Base-by-base conservation (phyloP, 2,329 filamentous ascomycete genomes). In the Didymella pomorum region DNA sequence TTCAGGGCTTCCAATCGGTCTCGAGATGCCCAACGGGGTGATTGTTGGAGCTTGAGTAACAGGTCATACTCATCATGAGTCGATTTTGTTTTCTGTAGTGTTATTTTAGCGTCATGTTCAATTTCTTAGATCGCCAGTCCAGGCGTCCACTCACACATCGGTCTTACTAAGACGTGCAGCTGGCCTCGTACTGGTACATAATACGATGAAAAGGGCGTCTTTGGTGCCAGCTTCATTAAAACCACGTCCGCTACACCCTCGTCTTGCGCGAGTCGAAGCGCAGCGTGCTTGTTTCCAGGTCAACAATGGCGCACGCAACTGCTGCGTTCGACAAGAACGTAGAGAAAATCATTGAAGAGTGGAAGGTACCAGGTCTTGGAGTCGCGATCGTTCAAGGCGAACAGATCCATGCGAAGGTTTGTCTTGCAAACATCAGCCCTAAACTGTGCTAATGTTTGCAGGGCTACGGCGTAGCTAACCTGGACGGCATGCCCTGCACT, bases 301-400 rank as follows among this genome's bases (percentile, higher is more conserved):
- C 23, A 11, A 26, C 10, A 8, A 58, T 58, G 56, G 26, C 31
- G 9, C 25, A 53, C 8, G 23, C 39, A 37, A 45, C 18, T 21
- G 23, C 45, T 41, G 25, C 49, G 9, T 58, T 50, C 14, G 50
- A 47, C 7, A 33, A 46, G 11, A 28, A 46, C 9, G 64, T 78
- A 5, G 57, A 71, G 20, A 63, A 69, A 4, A 62, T 73, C 2
- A 70, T 81, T 31, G 60, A 76, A 7, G 60, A 75, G 43, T 84
- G 78, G 77, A 78, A 81, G 51, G 79, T 84, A 8, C 82, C 83
- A 1, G 83, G 82, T 0, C 52, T 84, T 6, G 76, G 82, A 2
- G 75, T 85, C 20, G 81, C 79, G 0, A 75, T 85, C 21, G 70
- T 84, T 14, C 79, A 83, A 58, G 79, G 79, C 2, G 72, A 82